A percentile compares a stretch with the other conserved stretches of the same genome.
Evolutionary conservation across 306 rosid genomes (phyloP).

Genomic region (Hylodesmum podocarpum): DNA sequence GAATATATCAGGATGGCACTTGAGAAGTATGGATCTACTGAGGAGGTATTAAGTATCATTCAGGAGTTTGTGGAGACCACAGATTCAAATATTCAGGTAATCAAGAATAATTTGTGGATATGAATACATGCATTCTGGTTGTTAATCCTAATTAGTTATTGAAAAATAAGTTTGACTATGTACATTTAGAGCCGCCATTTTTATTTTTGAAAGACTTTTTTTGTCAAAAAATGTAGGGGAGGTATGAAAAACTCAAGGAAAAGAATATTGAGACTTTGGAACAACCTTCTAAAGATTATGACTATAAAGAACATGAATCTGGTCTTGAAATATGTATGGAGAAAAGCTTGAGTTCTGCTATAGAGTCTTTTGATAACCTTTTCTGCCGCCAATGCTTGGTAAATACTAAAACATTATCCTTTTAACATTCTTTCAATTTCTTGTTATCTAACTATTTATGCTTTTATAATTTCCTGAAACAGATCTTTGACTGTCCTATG

Average conservation of each 20-base stretch:
- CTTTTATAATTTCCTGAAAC: conserved; percentile 38
- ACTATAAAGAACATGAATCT: conserved; percentile 36
- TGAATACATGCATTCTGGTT: conserved; percentile 18
- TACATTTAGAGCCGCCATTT: background rate
- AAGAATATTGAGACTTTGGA: conserved; percentile 32
- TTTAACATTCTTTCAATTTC: background rate
- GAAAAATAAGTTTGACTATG: background rate
- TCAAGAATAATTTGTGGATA: background rate
- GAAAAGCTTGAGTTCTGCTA: conserved; percentile 56
- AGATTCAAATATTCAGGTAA: conserved; percentile 62
- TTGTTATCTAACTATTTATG: conserved; percentile 7
- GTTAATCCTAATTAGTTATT: conserved; percentile 10
- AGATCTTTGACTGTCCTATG: conserved; percentile 69
- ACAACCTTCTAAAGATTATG: conserved; percentile 34
- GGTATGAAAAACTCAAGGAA: conserved; percentile 56
- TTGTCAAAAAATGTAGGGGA: conserved; percentile 53
- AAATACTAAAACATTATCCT: conserved; percentile 26
- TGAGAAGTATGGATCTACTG: conserved; percentile 54
- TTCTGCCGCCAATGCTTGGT: conserved; percentile 86
- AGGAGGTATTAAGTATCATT: conserved; percentile 52
- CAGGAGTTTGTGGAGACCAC: conserved; percentile 49
- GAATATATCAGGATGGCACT: conserved; percentile 60
- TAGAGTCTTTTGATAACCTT: conserved; percentile 69
- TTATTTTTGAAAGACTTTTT: background rate
- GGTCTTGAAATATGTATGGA: conserved; percentile 47